Conservation (phyloP, 768 basidiomycete species). For the Harrya chromipes region DNA sequence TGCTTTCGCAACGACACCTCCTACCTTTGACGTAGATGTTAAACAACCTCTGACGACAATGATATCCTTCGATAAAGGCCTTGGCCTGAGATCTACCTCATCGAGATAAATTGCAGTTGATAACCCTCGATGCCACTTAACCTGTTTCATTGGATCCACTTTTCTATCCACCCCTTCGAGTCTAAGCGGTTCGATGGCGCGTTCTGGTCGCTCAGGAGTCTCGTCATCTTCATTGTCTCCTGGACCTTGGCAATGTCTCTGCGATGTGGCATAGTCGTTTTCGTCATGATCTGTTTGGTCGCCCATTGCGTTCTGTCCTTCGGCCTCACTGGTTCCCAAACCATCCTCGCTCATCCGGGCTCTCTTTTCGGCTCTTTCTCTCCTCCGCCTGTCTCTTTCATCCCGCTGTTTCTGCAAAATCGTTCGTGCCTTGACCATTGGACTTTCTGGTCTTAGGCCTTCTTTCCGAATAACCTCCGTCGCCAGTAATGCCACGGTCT, state of each 20-base stretch:
- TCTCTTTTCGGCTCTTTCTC: constrained; percentile 58
- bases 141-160: constrained; percentile 45
- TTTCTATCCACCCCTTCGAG: constrained; percentile 34
- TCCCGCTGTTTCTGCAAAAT: constrained; percentile 65
- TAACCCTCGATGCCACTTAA: constrained; percentile 77
- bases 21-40: constrained; percentile 64
- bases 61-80: constrained; percentile 40
- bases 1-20: constrained; percentile 8
- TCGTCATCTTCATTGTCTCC: constrained; percentile 83
- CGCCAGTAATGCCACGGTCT: constrained; percentile 57
- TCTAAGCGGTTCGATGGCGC: constrained; percentile 39
- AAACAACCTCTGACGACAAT: constrained; percentile 60
- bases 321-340: constrained; percentile 24
- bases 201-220: constrained; percentile 52
- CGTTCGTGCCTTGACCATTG: constrained; percentile 69
- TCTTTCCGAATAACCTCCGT: constrained; percentile 69
- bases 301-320: constrained; percentile 23
- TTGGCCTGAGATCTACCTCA: constrained; percentile 54
- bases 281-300: constrained; percentile 22
- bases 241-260: constrained; percentile 57
- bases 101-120: constrained; percentile 61
- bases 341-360: constrained; percentile 45
- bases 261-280: constrained; percentile 21
- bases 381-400: constrained; percentile 50
- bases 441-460: constrained; percentile 74